Percentiles rank a stretch among this genome's conserved stretches.
Conservation (phyloP, 2,329 filamentous ascomycete genomes). For the Fusarium sp. region DNA sequence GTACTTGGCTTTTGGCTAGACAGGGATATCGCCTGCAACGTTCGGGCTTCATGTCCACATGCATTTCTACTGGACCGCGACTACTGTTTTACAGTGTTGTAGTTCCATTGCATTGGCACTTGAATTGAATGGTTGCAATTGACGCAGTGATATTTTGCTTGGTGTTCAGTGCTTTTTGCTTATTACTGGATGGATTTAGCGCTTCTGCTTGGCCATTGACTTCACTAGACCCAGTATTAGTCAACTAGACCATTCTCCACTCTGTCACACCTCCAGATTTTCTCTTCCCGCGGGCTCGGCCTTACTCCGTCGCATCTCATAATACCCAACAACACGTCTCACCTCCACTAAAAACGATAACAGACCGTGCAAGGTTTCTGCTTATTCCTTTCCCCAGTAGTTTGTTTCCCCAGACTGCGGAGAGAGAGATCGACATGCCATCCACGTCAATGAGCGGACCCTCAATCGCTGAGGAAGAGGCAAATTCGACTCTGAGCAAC, state of each 20-base stretch:
- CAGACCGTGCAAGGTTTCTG: slow-evolving; percentile 19
- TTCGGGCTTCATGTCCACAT: background rate
- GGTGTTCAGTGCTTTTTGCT: background rate
- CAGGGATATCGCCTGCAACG: slow-evolving; percentile 5
- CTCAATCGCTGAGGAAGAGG: slow-evolving; percentile 49
- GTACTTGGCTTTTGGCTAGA: slow-evolving; percentile 24
- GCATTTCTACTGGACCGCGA: background rate
- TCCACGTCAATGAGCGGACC: slow-evolving; percentile 38
- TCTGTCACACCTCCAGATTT: background rate
- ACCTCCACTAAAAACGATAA: slow-evolving; percentile 9
- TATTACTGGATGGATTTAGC: background rate
- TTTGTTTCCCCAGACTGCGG: slow-evolving; percentile 30
- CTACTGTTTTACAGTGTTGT: background rate
- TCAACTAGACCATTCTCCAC: background rate
- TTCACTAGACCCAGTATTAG: slow-evolving; percentile 10
- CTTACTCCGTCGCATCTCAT: slow-evolving; percentile 13
- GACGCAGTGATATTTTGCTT: background rate
- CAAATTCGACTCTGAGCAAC: slow-evolving; percentile 49
- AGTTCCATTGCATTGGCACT: slow-evolving; percentile 1
- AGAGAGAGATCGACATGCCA: slow-evolving; percentile 45
- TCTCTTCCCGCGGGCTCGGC: slow-evolving; percentile 16
- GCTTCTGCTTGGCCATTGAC: slow-evolving; percentile 2
- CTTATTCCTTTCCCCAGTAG: slow-evolving; percentile 24
- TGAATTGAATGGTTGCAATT: background rate
- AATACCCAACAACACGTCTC: slow-evolving; percentile 1